Percentiles rank a stretch among this genome's conserved stretches.
phyloP scores from a whole-genome alignment of 2,329 filamentous ascomycete species.

The Stagonosporopsis cucurbitacearum region DNA sequence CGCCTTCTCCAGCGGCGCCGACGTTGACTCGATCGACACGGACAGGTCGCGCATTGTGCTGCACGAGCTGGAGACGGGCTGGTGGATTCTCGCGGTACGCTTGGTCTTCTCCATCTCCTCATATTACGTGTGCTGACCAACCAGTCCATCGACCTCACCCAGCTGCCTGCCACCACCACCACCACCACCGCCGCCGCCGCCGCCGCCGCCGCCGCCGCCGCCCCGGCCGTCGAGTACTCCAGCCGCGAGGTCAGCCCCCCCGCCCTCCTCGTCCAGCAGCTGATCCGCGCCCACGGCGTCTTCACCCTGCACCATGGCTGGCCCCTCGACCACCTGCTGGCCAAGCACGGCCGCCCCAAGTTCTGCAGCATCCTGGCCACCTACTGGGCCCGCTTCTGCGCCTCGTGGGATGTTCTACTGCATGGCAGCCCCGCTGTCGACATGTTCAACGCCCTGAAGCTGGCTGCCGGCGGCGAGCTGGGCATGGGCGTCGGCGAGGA shows the following conservation, averaged over 20 bases:
- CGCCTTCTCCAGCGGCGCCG: constrained; percentile 73
- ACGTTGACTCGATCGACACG: constrained; percentile 87
- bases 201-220: constrained; percentile 30
- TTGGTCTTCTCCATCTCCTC: too few relatives aligned
- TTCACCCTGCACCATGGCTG: constrained; percentile 89
- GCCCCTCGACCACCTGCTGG: constrained; percentile 73
- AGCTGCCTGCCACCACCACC: constrained; percentile 62
- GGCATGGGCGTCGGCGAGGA: constrained; percentile 96
- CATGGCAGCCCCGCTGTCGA: constrained; percentile 85
- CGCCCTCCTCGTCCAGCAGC: constrained; percentile 76
- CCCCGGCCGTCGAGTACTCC: constrained; percentile 75
- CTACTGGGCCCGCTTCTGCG: constrained; percentile 77
- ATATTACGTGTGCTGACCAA: constrained; percentile 5
- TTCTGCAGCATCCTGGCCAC: constrained; percentile 76
- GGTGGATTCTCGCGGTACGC: constrained; percentile 93
- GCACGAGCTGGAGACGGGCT: constrained; percentile 84
- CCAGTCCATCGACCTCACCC: constrained; percentile 82
- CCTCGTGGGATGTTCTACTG: constrained; percentile 84
- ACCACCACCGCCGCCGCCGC: constrained; percentile 40
- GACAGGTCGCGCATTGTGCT: constrained; percentile 85
- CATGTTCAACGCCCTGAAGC: constrained; percentile 82
- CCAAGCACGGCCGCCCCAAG: constrained; percentile 66
- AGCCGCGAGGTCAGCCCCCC: constrained; percentile 88
- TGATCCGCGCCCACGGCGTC: constrained; percentile 79
- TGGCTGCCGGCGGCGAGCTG: constrained; percentile 88